Percentiles rank a stretch among this genome's conserved stretches.
Conservation (phyloP, 1,139 yeast species). For the Hansenula anomala region DNA sequence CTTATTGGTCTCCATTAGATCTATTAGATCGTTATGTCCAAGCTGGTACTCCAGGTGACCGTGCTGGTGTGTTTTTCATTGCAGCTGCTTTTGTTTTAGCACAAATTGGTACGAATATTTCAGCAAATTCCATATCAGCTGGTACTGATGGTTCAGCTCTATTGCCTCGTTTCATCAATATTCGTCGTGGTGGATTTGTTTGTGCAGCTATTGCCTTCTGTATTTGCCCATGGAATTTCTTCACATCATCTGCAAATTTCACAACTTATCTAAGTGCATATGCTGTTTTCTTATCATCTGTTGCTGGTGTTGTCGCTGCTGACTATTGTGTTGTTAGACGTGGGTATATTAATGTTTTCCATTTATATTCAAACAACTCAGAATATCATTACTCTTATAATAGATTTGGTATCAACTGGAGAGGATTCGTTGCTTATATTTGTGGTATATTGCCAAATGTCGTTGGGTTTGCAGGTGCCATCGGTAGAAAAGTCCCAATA, state of each 20-base stretch:
- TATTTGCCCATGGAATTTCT: constrained; percentile 35
- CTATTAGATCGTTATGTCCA: constrained; percentile 18
- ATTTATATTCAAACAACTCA: constrained; percentile 9
- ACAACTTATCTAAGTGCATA: constrained; percentile 32
- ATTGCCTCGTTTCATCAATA: constrained; percentile 46
- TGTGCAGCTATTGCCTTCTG: constrained; percentile 30
- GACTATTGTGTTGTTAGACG: constrained; percentile 29
- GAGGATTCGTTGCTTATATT: constrained; percentile 22
- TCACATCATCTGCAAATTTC: constrained; percentile 26
- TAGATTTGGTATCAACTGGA: constrained; percentile 1
- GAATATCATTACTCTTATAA: constrained; percentile 28
- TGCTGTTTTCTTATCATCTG: constrained; percentile 30
- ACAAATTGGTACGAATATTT: constrained; percentile 52
- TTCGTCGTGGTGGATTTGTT: constrained; percentile 29
- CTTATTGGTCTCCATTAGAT: constrained; percentile 32
- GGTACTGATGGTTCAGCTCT: constrained; percentile 56
- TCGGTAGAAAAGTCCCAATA: constrained; percentile 23
- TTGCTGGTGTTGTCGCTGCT: constrained; percentile 27
- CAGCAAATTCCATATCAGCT: constrained; percentile 57
- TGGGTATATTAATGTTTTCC: constrained; percentile 4
- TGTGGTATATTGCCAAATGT: constrained; percentile 28
- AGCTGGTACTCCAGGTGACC: constrained; percentile 21
- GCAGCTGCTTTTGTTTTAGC: constrained; percentile 49
- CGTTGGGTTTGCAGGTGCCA: constrained; percentile 29
- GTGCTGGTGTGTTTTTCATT: constrained; percentile 55